Conservation (phyloP, 2,329 filamentous ascomycete genomes). For the Talaromyces atroroseus region DNA sequence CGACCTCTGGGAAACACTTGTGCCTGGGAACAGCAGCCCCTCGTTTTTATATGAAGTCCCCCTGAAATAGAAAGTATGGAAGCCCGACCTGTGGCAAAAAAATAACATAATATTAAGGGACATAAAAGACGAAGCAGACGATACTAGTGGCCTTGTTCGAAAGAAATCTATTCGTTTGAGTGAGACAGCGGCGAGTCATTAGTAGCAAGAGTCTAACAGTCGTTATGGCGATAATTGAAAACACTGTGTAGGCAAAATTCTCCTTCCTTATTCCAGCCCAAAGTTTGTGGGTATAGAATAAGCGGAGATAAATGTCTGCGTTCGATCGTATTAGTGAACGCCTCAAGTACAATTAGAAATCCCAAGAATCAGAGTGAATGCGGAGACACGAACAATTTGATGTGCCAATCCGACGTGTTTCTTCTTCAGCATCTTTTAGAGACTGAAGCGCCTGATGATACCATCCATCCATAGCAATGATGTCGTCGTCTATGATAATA, state of each 20-base stretch:
- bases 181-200: background rate
- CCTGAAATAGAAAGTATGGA: conserved; percentile 31
- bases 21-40: conserved; percentile 42
- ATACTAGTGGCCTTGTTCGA: conserved; percentile 19
- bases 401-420: background rate
- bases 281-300: conserved; percentile 43
- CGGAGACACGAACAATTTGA: background rate
- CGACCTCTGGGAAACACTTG: conserved; percentile 36
- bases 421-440: background rate
- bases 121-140: conserved; percentile 22
- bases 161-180: background rate
- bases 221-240: conserved; percentile 21
- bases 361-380: background rate
- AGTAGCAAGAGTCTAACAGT: background rate
- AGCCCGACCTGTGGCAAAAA: conserved; percentile 37
- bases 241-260: conserved; percentile 32
- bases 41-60: conserved; percentile 38
- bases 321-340: background rate
- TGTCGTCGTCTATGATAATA: background rate
- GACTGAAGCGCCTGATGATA: background rate
- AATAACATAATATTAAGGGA: conserved; percentile 30
- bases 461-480: conserved; percentile 2
- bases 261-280: conserved; percentile 43
- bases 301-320: conserved; percentile 39
- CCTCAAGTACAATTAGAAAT: background rate